These are phyloP conservation scores for Solanum sparsipilum DNA, from an alignment of 257 asterid genomes.

Conservation along the genomic window DNA sequence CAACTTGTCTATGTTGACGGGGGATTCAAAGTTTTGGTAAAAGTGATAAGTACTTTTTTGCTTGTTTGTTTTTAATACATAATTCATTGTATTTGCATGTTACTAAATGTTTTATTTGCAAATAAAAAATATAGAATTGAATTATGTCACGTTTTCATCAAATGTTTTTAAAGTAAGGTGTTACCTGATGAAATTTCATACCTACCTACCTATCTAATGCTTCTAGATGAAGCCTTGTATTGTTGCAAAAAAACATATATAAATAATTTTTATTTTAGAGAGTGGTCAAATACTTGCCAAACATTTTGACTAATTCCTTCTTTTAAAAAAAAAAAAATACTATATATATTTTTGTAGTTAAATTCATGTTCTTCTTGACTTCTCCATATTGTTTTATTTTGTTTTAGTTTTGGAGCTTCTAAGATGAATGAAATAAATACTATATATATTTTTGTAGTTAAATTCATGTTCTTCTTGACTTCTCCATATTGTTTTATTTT, in stretches of 20 bases:
- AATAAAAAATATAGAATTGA: neutral
- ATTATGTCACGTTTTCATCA: neutral
- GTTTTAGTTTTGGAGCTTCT: neutral
- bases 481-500: too few relatives aligned
- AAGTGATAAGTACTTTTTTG: neutral
- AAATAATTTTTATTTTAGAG: neutral
- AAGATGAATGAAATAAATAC: neutral
- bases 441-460: too few relatives aligned
- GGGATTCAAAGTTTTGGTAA: neutral
- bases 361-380: neutral
- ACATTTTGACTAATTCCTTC: neutral
- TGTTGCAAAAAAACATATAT: neutral
- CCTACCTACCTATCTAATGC: neutral
- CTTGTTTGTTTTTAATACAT: neutral
- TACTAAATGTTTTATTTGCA: neutral
- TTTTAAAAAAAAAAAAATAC: rapidly evolving
- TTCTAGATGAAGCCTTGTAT: constrained; percentile 1
- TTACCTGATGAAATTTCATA: neutral
- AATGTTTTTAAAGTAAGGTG: neutral
- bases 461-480: too few relatives aligned
- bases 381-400: neutral
- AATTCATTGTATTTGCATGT: neutral
- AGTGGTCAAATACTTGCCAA: neutral
- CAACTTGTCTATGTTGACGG: neutral
- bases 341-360: neutral